Conservation (phyloP, 2,329 filamentous ascomycete genomes). For the Verticillium longisporum region DNA sequence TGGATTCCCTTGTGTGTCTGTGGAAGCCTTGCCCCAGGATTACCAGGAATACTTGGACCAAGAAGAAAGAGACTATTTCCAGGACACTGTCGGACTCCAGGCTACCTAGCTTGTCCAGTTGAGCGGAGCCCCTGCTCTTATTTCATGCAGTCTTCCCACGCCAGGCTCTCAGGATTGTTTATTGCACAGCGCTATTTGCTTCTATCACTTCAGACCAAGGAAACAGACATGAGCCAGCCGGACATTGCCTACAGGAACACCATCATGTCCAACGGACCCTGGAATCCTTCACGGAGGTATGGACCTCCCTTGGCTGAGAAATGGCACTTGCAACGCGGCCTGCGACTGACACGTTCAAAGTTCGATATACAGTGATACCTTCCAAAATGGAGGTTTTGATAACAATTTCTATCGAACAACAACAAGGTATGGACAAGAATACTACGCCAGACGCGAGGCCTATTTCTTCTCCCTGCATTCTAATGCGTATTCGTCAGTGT, state of each 20-base stretch:
- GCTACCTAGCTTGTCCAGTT: conserved; percentile 8
- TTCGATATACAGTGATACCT: conserved; percentile 25
- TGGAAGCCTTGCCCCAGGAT: conserved; percentile 9
- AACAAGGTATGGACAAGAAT: conserved; percentile 27
- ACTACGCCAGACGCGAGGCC: conserved; percentile 1
- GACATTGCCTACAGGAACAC: conserved; percentile 40
- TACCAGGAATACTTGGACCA: conserved; percentile 12
- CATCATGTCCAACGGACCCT: conserved; percentile 38
- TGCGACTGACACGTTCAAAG: conserved; percentile 15
- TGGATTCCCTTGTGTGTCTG: conserved; percentile 14
- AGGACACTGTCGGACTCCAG: conserved; percentile 4
- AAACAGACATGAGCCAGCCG: conserved; percentile 39
- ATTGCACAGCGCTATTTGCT: not conserved
- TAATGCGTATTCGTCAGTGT: conserved; percentile 26
- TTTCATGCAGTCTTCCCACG: conserved; percentile 11
- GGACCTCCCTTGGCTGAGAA: conserved; percentile 17
- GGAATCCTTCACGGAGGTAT: conserved; percentile 48
- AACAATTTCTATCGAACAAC: conserved; percentile 25
- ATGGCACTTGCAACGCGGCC: not conserved
- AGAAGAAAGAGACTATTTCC: conserved; percentile 9
- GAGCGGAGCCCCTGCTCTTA: conserved; percentile 10
- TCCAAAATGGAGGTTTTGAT: conserved; percentile 25
- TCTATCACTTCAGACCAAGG: not conserved
- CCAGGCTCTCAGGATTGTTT: conserved; percentile 2
- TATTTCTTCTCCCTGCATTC: not conserved